Evolutionary conservation across 164 flowering plant species (phyloP).

Genomic region (Piper betle): DNA sequence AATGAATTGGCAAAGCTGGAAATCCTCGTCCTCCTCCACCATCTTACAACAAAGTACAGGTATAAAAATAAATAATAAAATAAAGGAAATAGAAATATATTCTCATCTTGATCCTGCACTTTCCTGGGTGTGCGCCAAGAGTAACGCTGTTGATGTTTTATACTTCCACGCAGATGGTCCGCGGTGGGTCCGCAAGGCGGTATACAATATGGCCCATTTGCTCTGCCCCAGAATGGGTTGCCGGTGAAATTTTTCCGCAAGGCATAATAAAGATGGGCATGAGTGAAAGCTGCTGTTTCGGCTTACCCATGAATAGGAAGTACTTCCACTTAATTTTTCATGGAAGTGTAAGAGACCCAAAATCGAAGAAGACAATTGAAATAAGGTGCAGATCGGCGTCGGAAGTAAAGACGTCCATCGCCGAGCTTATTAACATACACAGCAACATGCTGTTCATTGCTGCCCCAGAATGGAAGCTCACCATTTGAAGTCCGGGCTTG

Average conservation of each 20-base stretch:
- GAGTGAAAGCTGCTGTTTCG: background rate
- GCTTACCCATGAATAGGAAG: background rate
- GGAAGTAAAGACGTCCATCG: too few species aligned
- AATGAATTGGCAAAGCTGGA: slow-evolving; percentile 94
- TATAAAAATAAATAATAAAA: slow-evolving; percentile 5
- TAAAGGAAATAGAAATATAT: too few species aligned
- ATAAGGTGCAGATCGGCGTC: too few species aligned
- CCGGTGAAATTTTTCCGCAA: slow-evolving; percentile 45
- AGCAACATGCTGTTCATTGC: too few species aligned
- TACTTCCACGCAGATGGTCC: slow-evolving; percentile 49
- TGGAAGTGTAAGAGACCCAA: too few species aligned
- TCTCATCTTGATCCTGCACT: background rate
- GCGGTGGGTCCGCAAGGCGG: slow-evolving; percentile 59
- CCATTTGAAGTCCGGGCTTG: too few species aligned
- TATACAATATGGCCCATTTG: slow-evolving; percentile 89
- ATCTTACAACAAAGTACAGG: slow-evolving; percentile 95
- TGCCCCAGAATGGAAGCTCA: too few species aligned
- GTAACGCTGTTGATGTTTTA: background rate
- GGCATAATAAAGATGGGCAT: slow-evolving; percentile 1
- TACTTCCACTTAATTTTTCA: too few species aligned
- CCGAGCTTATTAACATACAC: too few species aligned
- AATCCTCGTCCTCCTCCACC: slow-evolving; percentile 77
- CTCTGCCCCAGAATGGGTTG: slow-evolving; percentile 87
- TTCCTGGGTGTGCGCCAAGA: background rate
- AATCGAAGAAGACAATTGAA: too few species aligned